phyloP scores from a whole-genome alignment of 257 asterid genomes.

The Scutellaria baicalensis region DNA sequence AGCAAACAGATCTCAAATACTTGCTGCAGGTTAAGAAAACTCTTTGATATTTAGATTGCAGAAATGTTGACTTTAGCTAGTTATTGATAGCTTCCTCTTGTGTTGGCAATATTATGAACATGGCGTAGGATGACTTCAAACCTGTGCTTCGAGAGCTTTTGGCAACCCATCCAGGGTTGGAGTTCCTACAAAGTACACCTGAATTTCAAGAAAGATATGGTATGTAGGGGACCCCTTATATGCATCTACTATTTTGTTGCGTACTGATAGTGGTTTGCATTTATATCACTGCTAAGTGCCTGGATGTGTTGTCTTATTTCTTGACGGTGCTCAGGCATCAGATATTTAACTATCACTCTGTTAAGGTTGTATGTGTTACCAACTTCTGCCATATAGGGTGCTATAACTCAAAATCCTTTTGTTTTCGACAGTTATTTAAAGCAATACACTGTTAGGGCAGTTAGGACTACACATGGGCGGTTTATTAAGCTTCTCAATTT shows the following conservation, averaged over 20 bases:
- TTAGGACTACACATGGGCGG: background rate
- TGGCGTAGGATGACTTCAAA: constrained; percentile 81
- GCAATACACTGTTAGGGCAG: background rate
- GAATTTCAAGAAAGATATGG: constrained; percentile 99
- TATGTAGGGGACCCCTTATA: constrained; percentile 25
- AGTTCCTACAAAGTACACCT: constrained; percentile 96
- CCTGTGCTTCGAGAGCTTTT: constrained; percentile 92
- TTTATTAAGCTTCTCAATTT: background rate
- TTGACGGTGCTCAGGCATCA: background rate
- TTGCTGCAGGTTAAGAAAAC: constrained; percentile 58
- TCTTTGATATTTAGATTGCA: background rate
- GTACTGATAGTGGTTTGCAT: background rate
- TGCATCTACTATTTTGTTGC: background rate
- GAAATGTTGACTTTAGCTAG: background rate
- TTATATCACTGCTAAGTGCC: background rate
- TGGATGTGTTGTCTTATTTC: background rate
- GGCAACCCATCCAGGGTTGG: constrained; percentile 98
- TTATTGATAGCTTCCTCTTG: constrained; percentile 13
- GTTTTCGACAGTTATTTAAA: background rate
- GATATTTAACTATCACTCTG: background rate
- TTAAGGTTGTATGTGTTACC: background rate
- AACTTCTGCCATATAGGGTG: background rate
- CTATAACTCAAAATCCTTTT: background rate
- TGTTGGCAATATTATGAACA: constrained; percentile 8
- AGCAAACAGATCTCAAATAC: constrained; percentile 72